These are phyloP conservation scores for Ricinus communis DNA, from an alignment of 345 rosid genomes.

Conservation along the genomic window DNA sequence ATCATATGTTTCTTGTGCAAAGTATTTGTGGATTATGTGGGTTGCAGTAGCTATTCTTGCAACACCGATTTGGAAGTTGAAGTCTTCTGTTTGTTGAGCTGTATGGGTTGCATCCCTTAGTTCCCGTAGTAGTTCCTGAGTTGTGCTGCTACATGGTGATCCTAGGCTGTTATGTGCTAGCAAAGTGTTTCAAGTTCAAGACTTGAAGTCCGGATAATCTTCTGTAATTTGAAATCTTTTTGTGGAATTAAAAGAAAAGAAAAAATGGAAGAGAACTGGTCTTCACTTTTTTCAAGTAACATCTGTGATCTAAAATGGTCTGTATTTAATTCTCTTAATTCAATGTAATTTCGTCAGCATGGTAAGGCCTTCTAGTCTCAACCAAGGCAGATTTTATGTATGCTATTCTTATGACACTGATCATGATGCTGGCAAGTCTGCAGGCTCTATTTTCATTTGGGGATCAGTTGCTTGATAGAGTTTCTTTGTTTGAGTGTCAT, in stretches of 20 bases:
- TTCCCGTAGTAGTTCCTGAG: background rate
- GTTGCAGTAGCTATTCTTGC: background rate
- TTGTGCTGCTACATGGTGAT: conserved; percentile 17
- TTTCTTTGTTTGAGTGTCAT: conserved; percentile 15
- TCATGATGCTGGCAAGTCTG: conserved; percentile 9
- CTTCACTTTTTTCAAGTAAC: conserved; percentile 16
- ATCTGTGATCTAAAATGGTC: conserved; percentile 29
- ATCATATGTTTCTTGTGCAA: background rate
- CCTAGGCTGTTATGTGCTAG: conserved; percentile 10
- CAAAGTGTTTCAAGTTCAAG: conserved; percentile 14
- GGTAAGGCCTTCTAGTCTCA: conserved; percentile 32
- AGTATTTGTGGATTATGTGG: conserved; percentile 14
- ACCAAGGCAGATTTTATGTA: background rate
- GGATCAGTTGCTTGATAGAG: conserved; percentile 6
- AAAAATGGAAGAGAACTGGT: conserved; percentile 12
- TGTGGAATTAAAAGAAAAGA: conserved; percentile 15
- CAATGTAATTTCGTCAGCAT: conserved; percentile 25
- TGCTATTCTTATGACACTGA: background rate
- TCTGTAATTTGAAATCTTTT: conserved; percentile 18
- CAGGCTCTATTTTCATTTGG: background rate
- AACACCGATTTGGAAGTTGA: conserved; percentile 14
- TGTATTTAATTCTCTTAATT: conserved; percentile 26
- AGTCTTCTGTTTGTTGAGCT: too few species aligned
- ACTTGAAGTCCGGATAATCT: conserved; percentile 23
- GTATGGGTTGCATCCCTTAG: background rate